Percentiles rank a stretch among this genome's conserved stretches.
Conservation (phyloP, 176 grass and related monocot genomes). For the Eremochloa ophiuroides region DNA sequence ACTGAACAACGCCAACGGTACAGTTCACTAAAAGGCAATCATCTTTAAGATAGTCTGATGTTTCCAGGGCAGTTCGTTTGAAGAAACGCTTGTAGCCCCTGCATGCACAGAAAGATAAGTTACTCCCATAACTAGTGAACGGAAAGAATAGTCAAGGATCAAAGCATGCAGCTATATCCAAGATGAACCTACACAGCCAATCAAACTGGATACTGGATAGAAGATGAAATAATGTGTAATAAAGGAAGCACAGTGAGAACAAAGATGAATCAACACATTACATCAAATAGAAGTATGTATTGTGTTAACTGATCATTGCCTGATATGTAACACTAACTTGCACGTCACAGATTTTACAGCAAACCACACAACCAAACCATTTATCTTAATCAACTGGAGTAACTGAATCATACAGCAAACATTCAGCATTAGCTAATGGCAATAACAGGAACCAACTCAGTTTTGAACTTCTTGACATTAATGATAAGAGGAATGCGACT, state of each 20-base stretch:
- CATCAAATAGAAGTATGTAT: neutral
- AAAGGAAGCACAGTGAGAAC: neutral
- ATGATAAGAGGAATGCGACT: neutral
- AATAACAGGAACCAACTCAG: neutral
- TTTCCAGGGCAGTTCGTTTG: conserved; percentile 74
- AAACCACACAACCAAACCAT: neutral
- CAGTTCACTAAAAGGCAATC: conserved; percentile 94
- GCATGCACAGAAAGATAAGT: conserved; percentile 24
- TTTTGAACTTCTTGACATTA: neutral
- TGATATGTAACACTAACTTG: neutral
- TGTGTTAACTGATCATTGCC: neutral
- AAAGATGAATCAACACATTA: neutral
- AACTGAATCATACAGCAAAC: neutral
- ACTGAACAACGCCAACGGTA: conserved; percentile 90
- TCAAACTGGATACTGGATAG: neutral
- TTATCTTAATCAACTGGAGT: neutral
- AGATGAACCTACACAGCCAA: neutral
- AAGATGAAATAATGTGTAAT: neutral
- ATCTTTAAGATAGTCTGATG: conserved; percentile 98
- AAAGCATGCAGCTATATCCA: neutral
- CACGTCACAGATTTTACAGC: neutral
- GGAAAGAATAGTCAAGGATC: neutral
- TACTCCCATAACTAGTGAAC: neutral
- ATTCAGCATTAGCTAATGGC: neutral
- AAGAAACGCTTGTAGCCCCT: conserved; percentile 99